Percentiles rank a stretch among this genome's conserved stretches.
phyloP scores from a whole-genome alignment of 1,284 basidiomycete genomes.

The Cystobasidium pallidum region DNA sequence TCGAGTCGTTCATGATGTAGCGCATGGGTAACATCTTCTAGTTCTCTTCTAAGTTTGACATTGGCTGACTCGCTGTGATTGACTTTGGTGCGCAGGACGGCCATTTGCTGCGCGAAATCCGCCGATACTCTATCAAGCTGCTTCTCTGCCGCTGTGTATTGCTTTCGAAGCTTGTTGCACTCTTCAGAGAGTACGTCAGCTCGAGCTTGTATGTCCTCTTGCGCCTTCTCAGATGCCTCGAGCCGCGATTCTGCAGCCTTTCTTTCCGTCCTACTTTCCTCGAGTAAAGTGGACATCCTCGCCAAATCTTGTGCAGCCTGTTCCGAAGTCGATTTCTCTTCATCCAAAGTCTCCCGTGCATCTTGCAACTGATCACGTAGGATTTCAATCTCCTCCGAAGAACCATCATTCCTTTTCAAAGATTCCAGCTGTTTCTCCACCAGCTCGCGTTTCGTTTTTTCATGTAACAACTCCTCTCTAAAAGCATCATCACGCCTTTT shows the following conservation, averaged over 20 bases:
- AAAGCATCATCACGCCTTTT: slow-evolving; percentile 29
- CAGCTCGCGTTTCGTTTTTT: slow-evolving; percentile 22
- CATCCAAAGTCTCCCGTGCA: slow-evolving; percentile 15
- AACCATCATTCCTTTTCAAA: slow-evolving; percentile 4
- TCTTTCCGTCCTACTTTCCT: not conserved
- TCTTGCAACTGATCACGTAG: slow-evolving; percentile 6
- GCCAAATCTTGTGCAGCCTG: not conserved
- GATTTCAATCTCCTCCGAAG: slow-evolving; percentile 23
- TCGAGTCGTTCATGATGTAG: slow-evolving; percentile 28
- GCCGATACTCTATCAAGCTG: slow-evolving; percentile 18
- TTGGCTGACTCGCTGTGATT: slow-evolving; percentile 1
- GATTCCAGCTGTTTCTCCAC: slow-evolving; percentile 19
- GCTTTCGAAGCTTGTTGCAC: slow-evolving; percentile 25
- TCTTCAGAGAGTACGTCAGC: slow-evolving; percentile 6
- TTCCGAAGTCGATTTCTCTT: not conserved
- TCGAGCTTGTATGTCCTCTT: slow-evolving; percentile 12
- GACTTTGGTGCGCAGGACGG: not conserved
- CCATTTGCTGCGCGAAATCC: not conserved
- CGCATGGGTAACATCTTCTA: slow-evolving; percentile 30
- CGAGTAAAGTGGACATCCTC: not conserved
- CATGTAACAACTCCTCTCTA: slow-evolving; percentile 26
- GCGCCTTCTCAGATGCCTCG: slow-evolving; percentile 3
- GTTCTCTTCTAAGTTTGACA: slow-evolving; percentile 2
- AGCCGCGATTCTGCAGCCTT: not conserved
- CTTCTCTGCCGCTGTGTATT: slow-evolving; percentile 23